Conservation (phyloP, 148 eudicot genomes). For the Salicornia ramosissima region DNA sequence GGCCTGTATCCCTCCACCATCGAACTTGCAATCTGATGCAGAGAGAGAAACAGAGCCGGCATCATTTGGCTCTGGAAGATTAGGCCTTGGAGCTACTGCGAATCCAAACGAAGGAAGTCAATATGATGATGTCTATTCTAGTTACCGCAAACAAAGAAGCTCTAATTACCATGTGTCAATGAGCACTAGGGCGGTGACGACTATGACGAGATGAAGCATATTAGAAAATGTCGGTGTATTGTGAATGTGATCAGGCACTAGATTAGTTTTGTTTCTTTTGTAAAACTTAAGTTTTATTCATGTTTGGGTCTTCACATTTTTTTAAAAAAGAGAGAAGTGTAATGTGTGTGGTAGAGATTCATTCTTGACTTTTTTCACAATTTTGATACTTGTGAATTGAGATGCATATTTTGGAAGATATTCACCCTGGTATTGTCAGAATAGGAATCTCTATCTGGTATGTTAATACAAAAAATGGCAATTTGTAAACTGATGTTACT, state of each 20-base stretch:
- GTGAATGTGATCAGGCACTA: background rate
- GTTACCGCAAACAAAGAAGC: conserved; percentile 89
- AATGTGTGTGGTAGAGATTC: too few relatives aligned
- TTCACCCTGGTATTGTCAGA: too few relatives aligned
- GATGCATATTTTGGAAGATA: too few relatives aligned
- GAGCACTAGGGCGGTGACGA: conserved; percentile 63
- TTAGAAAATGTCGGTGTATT: background rate
- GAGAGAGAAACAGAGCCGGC: conserved; percentile 54
- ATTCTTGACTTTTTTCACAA: too few relatives aligned
- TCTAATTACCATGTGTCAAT: conserved; percentile 72
- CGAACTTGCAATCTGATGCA: conserved; percentile 51
- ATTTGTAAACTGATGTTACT: too few relatives aligned
- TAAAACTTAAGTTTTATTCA: background rate
- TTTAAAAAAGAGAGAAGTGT: background rate
- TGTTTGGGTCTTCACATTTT: background rate
- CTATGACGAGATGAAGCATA: conserved; percentile 15
- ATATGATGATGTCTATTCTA: conserved; percentile 87
- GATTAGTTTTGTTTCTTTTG: background rate
- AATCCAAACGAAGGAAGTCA: conserved; percentile 75
- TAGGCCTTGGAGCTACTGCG: conserved; percentile 84
- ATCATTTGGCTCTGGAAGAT: conserved; percentile 59
- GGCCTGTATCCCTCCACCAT: conserved; percentile 94
- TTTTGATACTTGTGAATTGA: too few relatives aligned
- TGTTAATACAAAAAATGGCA: too few relatives aligned
- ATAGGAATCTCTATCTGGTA: too few relatives aligned